Evolutionary conservation across 306 rosid species (phyloP).

Genomic region (Adenanthera pavonina): DNA sequence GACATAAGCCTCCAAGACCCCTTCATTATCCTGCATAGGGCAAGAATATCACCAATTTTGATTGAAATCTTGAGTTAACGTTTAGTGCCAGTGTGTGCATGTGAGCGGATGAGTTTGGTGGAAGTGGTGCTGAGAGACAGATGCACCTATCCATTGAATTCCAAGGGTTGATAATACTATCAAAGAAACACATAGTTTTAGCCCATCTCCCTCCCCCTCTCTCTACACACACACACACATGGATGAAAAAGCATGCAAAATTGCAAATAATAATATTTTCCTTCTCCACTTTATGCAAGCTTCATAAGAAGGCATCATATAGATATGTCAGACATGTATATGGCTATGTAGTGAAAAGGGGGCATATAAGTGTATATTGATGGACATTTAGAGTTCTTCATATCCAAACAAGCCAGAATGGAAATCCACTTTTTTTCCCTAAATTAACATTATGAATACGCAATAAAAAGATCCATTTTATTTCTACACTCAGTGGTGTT

Average conservation of each 20-base stretch:
- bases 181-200: neutral
- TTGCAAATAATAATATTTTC: constrained; percentile 7
- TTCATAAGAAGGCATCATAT: neutral
- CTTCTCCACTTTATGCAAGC: neutral
- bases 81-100: neutral
- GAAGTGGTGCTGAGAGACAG: neutral
- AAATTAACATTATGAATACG: neutral
- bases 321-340: neutral
- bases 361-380: neutral
- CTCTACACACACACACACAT: neutral
- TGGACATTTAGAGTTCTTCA: neutral
- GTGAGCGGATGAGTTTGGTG: neutral
- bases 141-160: constrained; percentile 7
- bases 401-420: neutral
- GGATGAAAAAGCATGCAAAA: neutral
- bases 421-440: constrained; percentile 2
- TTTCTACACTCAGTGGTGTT: neutral
- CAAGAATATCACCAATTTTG: constrained; percentile 30
- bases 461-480: neutral
- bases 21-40: constrained; percentile 69
- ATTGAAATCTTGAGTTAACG: neutral
- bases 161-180: constrained; percentile 1
- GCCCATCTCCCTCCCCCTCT: neutral
- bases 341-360: neutral
- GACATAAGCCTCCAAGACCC: constrained; percentile 74